Evolutionary conservation across 495 filamentous ascomycete species (phyloP).

Genomic region (Bryoglossum gracile): DNA sequence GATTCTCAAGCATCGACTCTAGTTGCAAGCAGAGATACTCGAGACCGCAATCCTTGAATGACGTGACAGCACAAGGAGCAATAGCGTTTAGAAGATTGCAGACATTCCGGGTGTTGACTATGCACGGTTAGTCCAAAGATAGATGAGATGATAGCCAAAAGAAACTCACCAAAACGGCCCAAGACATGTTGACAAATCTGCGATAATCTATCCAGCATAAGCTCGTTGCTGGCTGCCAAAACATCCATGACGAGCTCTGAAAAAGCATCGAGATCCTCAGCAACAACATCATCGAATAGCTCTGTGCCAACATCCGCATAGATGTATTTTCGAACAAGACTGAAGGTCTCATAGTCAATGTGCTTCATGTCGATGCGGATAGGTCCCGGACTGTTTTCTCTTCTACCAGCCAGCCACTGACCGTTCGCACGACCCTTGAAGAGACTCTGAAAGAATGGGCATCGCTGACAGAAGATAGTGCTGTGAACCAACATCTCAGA

Average conservation of each 20-base stretch:
- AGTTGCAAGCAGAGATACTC: slow-evolving; percentile 90
- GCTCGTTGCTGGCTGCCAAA: slow-evolving; percentile 80
- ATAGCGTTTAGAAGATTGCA: slow-evolving; percentile 76
- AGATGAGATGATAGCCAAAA: not conserved
- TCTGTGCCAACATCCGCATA: slow-evolving; percentile 78
- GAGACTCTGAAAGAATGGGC: slow-evolving; percentile 85
- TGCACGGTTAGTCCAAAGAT: slow-evolving; percentile 9
- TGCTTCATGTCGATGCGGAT: slow-evolving; percentile 79
- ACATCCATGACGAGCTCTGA: slow-evolving; percentile 88
- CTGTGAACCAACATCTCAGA: slow-evolving; percentile 65
- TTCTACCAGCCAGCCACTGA: slow-evolving; percentile 68
- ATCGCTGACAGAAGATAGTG: slow-evolving; percentile 69
- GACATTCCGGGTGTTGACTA: slow-evolving; percentile 79
- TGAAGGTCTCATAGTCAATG: slow-evolving; percentile 61
- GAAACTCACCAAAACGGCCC: slow-evolving; percentile 64
- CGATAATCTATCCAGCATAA: slow-evolving; percentile 88
- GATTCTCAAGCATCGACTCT: slow-evolving; percentile 83
- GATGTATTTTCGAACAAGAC: slow-evolving; percentile 70
- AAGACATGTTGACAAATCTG: slow-evolving; percentile 84
- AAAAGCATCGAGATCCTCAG: slow-evolving; percentile 69
- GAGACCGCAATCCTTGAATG: slow-evolving; percentile 81
- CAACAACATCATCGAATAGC: slow-evolving; percentile 71
- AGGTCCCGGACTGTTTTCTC: slow-evolving; percentile 40
- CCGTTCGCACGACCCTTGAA: slow-evolving; percentile 81
- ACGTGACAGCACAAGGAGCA: slow-evolving; percentile 68